Base-by-base conservation (phyloP, 2,329 filamentous ascomycete species). In the Plectosphaerella cucumerina region DNA sequence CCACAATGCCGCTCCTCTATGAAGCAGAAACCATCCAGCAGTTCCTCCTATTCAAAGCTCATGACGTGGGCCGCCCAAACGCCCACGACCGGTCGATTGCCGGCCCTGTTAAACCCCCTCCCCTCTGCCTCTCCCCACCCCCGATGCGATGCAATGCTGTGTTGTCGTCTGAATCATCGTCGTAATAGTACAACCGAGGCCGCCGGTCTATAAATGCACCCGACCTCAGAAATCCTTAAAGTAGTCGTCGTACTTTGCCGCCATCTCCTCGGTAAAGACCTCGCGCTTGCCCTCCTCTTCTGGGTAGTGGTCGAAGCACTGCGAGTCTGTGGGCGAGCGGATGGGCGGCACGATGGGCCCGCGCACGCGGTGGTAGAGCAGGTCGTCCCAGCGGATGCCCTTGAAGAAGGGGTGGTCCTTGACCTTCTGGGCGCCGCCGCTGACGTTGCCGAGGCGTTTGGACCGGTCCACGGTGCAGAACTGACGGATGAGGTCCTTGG, bases 281-380 rank as follows among this genome's bases (percentile, higher is more conserved):
- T 87, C 84, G 50, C 80, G 74, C 45, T 77, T 77, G 49, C 76
- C 81, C 52, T 86, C 83, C 62, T 91, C 86, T 53, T 90, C 86
- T n/a, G 89, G 86, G 60, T 93, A 94, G 41, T 85, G 77, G 61
- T 93, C 89, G 62, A 93, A 94, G 65, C 90, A 93, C 62, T 88
- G 80, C 17, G 89, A 85, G 62, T 93, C 89, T 31, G 87, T 87
- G 0, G 84, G 79, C 47, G 82, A 87, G 21, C 85, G 76, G 26
- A 93, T 73, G 50, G 87, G 85, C n/a, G 88, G 89, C 48, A 89
- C 76, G 58, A 92, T 91, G 5, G 88, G 88, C 0, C 87, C 88
- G 46, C 78, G 73, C 47, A 81, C 72, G 56, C 81, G 80, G 49
- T 85, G 81, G 53, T 82, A 73, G 59, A 85, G 81, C 21, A 92